Percentiles rank a stretch among this genome's conserved stretches.
phyloP scores from a whole-genome alignment of 2,329 filamentous ascomycete species.

The Achaetomium macrosporum region DNA sequence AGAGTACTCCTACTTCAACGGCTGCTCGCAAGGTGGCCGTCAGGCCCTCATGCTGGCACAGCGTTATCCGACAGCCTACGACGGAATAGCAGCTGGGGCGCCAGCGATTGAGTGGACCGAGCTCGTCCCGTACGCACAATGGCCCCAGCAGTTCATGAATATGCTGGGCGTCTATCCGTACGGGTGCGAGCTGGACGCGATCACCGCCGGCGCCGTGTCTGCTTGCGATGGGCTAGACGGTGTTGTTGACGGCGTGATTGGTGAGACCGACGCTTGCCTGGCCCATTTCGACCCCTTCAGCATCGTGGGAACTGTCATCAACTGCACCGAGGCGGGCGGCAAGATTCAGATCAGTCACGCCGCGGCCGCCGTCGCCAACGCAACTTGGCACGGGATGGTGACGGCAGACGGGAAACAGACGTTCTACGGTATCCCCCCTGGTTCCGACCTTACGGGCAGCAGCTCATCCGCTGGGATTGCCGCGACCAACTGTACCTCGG shows the following conservation, averaged over 20 bases:
- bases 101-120: conserved; percentile 33
- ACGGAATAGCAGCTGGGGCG: conserved; percentile 45
- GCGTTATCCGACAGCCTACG: conserved; percentile 47
- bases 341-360: conserved; percentile 1
- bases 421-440: too few relatives aligned
- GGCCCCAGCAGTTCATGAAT: conserved; percentile 33
- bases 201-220: conserved; percentile 32
- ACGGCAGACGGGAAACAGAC: conserved; percentile 6
- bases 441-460: conserved; percentile 7
- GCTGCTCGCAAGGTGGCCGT: conserved; percentile 50
- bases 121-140: conserved; percentile 29
- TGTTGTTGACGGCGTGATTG: conserved; percentile 39
- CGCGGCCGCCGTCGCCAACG: conserved; percentile 13
- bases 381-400: conserved; percentile 12
- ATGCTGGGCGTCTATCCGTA: conserved; percentile 29
- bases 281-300: conserved; percentile 27
- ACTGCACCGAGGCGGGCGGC: conserved; percentile 18
- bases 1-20: conserved; percentile 47
- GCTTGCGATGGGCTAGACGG: conserved; percentile 41
- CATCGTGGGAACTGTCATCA: conserved; percentile 21
- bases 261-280: conserved; percentile 32
- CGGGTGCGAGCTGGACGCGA: conserved; percentile 34
- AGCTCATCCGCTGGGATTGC: neutral
- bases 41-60: conserved; percentile 48
- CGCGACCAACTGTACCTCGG: conserved; percentile 2